Percentiles rank a stretch among this genome's conserved stretches.
Evolutionary conservation across 768 basidiomycete genomes (phyloP).

Genomic region (Termitomyces sp.): DNA sequence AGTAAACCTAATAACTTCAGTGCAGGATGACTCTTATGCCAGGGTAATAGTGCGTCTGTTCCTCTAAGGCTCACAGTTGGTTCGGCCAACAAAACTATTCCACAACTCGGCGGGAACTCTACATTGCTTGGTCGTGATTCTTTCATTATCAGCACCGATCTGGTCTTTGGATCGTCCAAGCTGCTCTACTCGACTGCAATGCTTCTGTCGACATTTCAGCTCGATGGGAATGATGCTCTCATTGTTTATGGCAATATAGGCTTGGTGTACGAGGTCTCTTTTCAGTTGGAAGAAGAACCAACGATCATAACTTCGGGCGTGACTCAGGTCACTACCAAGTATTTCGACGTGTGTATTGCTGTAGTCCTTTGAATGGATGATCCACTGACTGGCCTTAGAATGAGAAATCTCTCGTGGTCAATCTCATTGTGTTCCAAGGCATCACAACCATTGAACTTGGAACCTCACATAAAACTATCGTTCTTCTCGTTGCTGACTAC

Average conservation of each 20-base stretch:
- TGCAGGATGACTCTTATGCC: not conserved
- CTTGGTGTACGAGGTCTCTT: conserved; percentile 11
- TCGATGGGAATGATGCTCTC: conserved; percentile 11
- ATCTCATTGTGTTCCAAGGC: conserved; percentile 5
- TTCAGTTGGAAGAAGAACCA: conserved; percentile 3
- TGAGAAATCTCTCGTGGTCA: conserved; percentile 4
- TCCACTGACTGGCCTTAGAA: not conserved
- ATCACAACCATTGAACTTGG: conserved; percentile 7
- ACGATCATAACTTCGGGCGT: conserved; percentile 1
- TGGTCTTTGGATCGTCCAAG: conserved; percentile 11
- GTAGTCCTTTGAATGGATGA: not conserved
- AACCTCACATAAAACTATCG: not conserved
- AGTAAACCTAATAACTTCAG: not conserved
- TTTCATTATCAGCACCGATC: conserved; percentile 10
- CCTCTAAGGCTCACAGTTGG: conserved; percentile 10
- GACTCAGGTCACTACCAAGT: conserved; percentile 9
- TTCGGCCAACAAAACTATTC: conserved; percentile 8
- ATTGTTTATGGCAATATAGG: conserved; percentile 12
- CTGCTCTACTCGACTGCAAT: conserved; percentile 14
- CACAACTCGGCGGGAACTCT: conserved; percentile 6
- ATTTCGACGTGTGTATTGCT: conserved; percentile 2
- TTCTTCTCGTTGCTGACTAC: conserved; percentile 14
- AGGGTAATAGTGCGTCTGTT: not conserved
- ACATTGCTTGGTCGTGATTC: conserved; percentile 15
- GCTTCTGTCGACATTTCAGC: conserved; percentile 12